phyloP scores from a whole-genome alignment of 1,284 basidiomycete genomes.

The Mycena sp. region DNA sequence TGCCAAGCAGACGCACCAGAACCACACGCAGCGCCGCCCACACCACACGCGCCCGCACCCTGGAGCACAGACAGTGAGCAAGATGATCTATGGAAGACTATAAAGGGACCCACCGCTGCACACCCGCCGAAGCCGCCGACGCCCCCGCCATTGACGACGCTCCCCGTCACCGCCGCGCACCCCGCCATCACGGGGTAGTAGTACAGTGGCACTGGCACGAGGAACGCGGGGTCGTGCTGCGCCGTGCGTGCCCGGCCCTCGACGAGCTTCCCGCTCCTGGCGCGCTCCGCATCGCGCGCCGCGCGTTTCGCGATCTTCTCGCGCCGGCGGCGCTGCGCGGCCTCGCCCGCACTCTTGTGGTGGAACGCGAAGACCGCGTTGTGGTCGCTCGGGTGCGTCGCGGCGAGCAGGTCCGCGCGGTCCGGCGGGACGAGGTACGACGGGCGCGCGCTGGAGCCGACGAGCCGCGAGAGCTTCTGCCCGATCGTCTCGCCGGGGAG shows the following conservation, averaged over 20 bases:
- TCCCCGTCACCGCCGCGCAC: slow-evolving; percentile 31
- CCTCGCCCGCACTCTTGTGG: slow-evolving; percentile 27
- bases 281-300: slow-evolving; percentile 13
- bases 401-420: slow-evolving; percentile 41
- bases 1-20: slow-evolving; percentile 2
- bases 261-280: neutral
- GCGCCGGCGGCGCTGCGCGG: slow-evolving; percentile 31
- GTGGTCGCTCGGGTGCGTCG: slow-evolving; percentile 58
- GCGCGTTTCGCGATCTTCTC: slow-evolving; percentile 34
- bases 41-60: slow-evolving; percentile 29
- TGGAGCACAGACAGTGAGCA: neutral
- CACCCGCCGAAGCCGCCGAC: slow-evolving; percentile 27
- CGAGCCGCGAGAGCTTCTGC: slow-evolving; percentile 45
- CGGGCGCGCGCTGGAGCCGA: slow-evolving; percentile 31
- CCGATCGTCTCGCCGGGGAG: slow-evolving; percentile 52
- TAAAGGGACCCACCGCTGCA: slow-evolving; percentile 25
- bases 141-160: slow-evolving; percentile 27
- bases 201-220: slow-evolving; percentile 47
- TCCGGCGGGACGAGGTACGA: slow-evolving; percentile 43
- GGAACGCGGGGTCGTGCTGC: slow-evolving; percentile 42
- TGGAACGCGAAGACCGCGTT: slow-evolving; percentile 51
- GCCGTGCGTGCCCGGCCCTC: neutral
- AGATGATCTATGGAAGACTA: neutral
- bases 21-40: slow-evolving; percentile 27
- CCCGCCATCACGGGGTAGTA: slow-evolving; percentile 22